These are phyloP conservation scores for Ophiostoma perfectum DNA, from an alignment of 2,329 filamentous ascomycete genomes.

Conservation along the genomic window DNA sequence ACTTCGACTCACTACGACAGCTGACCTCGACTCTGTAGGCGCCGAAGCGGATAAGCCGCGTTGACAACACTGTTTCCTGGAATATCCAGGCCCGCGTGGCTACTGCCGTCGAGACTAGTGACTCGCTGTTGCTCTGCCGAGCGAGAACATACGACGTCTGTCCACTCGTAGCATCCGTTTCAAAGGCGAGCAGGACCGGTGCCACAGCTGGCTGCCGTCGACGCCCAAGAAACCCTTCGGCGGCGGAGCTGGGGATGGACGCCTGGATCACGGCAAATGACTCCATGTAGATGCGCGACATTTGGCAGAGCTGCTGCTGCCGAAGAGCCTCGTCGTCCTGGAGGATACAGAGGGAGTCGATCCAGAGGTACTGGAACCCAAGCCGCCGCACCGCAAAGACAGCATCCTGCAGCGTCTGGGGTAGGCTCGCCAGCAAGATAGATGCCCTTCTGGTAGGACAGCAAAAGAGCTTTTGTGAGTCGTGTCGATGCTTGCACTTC, in stretches of 20 bases:
- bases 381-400: slow-evolving; percentile 22
- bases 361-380: slow-evolving; percentile 28
- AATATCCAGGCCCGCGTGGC: background rate
- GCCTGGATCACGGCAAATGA: background rate
- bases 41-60: background rate
- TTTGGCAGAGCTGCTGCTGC: slow-evolving; percentile 1
- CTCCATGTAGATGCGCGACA: background rate
- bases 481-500: background rate
- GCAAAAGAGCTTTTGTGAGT: background rate
- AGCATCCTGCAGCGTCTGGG: slow-evolving; percentile 16
- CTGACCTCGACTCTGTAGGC: background rate
- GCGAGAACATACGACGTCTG: background rate
- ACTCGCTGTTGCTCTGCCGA: background rate
- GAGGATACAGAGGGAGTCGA: slow-evolving; percentile 30
- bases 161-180: background rate
- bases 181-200: background rate
- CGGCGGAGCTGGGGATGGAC: background rate
- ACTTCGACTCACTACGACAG: background rate
- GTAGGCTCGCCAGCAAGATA: background rate
- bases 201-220: background rate
- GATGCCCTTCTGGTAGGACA: background rate
- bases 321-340: slow-evolving; percentile 23
- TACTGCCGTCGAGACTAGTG: background rate
- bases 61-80: slow-evolving; percentile 7
- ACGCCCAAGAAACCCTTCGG: background rate